Evolutionary conservation across 2,329 filamentous ascomycete species (phyloP).

Genomic region (Ophiocordyceps robertsii): DNA sequence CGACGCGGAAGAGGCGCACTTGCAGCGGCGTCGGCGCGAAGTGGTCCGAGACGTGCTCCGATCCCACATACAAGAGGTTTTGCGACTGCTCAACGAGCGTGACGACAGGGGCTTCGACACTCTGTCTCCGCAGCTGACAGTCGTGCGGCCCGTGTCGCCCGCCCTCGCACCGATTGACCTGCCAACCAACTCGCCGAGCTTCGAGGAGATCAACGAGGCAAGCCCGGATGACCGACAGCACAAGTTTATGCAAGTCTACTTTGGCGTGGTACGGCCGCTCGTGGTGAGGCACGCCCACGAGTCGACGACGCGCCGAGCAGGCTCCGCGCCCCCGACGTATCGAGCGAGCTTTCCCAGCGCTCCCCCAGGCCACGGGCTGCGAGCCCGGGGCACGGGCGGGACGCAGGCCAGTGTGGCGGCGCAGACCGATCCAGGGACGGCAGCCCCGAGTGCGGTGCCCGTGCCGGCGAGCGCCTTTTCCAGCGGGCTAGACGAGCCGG

Average conservation of each 20-base stretch:
- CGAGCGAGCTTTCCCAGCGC: conserved; percentile 5
- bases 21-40: conserved; percentile 14
- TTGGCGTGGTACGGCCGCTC: conserved; percentile 25
- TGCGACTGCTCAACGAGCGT: conserved; percentile 29
- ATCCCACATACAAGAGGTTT: conserved; percentile 34
- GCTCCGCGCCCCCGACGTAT: conserved; percentile 4
- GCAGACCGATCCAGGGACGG: not conserved
- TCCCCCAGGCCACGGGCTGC: conserved; percentile 9
- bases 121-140: conserved; percentile 8
- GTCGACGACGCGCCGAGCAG: conserved; percentile 12
- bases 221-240: conserved; percentile 34
- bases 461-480: not conserved
- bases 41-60: conserved; percentile 32
- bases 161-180: not conserved
- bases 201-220: conserved; percentile 32
- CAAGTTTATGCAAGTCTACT: conserved; percentile 40
- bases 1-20: not conserved
- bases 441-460: not conserved
- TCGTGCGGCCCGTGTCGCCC: conserved; percentile 6
- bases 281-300: conserved; percentile 22
- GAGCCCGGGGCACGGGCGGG: conserved; percentile 8
- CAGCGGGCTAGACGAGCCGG: no score
- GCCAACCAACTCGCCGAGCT: conserved; percentile 9
- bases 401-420: conserved; percentile 11
- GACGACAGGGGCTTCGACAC: conserved; percentile 16